Conservation (phyloP, 1,139 yeast species). For the Magnusiomyces suaveolens region DNA sequence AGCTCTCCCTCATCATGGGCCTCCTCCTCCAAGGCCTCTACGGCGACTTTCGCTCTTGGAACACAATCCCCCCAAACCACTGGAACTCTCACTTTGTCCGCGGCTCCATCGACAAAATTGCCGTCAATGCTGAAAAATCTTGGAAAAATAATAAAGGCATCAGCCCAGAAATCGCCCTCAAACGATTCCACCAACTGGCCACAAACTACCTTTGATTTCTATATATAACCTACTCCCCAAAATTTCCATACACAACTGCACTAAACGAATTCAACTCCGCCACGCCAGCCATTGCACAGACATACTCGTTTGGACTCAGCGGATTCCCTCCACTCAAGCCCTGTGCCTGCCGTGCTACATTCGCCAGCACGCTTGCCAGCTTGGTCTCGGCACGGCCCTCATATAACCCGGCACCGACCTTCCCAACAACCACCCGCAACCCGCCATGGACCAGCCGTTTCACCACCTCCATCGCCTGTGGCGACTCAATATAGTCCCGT, state of each 20-base stretch:
- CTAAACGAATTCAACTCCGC: conserved; percentile 76
- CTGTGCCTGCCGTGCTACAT: conserved; percentile 56
- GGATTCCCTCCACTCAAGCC: conserved; percentile 39
- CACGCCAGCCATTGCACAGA: conserved; percentile 38
- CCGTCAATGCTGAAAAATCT: conserved; percentile 3
- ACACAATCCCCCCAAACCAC: neutral
- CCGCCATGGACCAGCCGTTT: conserved; percentile 34
- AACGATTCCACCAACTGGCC: neutral
- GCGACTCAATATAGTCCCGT: conserved; percentile 39
- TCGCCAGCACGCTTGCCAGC: conserved; percentile 62
- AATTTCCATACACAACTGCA: conserved; percentile 84
- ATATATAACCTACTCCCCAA: conserved; percentile 18
- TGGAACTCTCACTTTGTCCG: conserved; percentile 4
- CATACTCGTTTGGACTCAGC: conserved; percentile 42
- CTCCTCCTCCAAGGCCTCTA: conserved; percentile 3
- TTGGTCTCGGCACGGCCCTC: conserved; percentile 28
- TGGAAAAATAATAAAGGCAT: conserved; percentile 3
- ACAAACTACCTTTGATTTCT: neutral
- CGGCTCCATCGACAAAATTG: conserved; percentile 1
- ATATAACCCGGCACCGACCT: conserved; percentile 27
- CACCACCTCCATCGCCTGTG: conserved; percentile 35
- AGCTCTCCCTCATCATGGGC: neutral
- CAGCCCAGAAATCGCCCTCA: conserved; percentile 2
- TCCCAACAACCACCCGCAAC: conserved; percentile 22
- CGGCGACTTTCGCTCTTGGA: conserved; percentile 5